A percentile compares a stretch with the other conserved stretches of the same genome.
Conservation (phyloP, 2,329 filamentous ascomycete species). For the Biscogniauxia mediterranea region DNA sequence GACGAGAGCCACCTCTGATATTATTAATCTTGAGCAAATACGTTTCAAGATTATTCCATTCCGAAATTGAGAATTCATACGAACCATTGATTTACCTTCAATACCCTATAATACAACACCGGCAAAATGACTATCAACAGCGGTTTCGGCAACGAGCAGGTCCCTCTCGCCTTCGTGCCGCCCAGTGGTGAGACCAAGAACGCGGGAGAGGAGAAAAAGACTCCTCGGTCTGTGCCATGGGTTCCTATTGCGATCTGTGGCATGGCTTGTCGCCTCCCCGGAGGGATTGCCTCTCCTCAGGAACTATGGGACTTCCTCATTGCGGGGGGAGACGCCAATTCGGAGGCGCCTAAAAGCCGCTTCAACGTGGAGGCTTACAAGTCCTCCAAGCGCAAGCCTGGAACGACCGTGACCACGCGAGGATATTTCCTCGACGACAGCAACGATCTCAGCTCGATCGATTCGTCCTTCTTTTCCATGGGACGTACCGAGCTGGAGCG, state of each 20-base stretch:
- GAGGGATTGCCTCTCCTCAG: conserved; percentile 18
- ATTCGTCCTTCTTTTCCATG: conserved; percentile 24
- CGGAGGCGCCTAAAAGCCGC: conserved; percentile 18
- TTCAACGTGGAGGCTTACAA: conserved; percentile 24
- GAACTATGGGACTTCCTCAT: conserved; percentile 31
- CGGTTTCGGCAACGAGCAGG: no score
- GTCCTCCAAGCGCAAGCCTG: conserved; percentile 13
- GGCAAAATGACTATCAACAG: no score
- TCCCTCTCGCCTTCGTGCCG: no score
- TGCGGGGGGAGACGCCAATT: conserved; percentile 21
- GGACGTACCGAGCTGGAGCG: conserved; percentile 21
- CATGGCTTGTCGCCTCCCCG: conserved; percentile 27
- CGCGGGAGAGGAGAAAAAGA: no score
- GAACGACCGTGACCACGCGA: conserved; percentile 10
- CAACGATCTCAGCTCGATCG: conserved; percentile 19
- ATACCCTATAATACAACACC: no score
- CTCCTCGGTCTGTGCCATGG: no score
- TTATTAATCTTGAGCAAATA: no score
- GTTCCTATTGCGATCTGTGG: conserved; percentile 21
- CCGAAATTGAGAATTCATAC: no score
- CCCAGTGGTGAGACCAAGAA: no score
- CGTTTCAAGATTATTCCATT: no score
- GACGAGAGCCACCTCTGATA: no score
- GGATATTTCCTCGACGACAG: conserved; percentile 24
- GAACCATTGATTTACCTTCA: no score